These are phyloP conservation scores for Fusarium acutatum DNA, from an alignment of 2,329 filamentous ascomycete species.

Conservation along the genomic window DNA sequence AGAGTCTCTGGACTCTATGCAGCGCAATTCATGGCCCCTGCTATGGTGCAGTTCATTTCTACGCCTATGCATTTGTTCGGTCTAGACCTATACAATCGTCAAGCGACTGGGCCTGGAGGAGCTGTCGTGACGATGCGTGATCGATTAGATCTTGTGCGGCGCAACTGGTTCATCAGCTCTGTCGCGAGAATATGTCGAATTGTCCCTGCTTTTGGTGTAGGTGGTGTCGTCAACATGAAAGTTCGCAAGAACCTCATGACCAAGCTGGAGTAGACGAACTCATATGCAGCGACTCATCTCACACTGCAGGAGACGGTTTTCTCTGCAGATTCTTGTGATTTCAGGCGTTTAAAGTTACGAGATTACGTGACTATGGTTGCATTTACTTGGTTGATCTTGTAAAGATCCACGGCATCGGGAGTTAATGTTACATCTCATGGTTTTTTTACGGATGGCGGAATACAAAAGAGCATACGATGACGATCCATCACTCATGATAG, in stretches of 20 bases:
- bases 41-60: constrained; percentile 78
- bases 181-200: constrained; percentile 83
- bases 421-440: constrained; percentile 4
- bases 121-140: constrained; percentile 57
- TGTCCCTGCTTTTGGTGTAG: constrained; percentile 87
- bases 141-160: constrained; percentile 72
- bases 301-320: neutral
- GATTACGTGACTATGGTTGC: constrained; percentile 6
- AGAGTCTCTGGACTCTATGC: constrained; percentile 64
- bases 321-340: neutral
- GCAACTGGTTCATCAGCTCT: constrained; percentile 79
- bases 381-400: constrained; percentile 3
- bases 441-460: constrained; percentile 1
- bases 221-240: constrained; percentile 84
- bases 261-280: constrained; percentile 54
- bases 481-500: constrained; percentile 10
- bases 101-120: constrained; percentile 46
- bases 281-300: neutral
- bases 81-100: constrained; percentile 84
- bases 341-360: constrained; percentile 15
- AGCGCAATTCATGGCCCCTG: constrained; percentile 84
- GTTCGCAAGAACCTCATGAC: constrained; percentile 74
- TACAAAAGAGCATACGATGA: constrained; percentile 19
- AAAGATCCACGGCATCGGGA: constrained; percentile 3
- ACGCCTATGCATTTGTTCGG: constrained; percentile 89